Evolutionary conservation across 495 filamentous ascomycete species (phyloP), one percentile per base, ranked within the genome.

Genomic region (Xylaria palmicola): DNA sequence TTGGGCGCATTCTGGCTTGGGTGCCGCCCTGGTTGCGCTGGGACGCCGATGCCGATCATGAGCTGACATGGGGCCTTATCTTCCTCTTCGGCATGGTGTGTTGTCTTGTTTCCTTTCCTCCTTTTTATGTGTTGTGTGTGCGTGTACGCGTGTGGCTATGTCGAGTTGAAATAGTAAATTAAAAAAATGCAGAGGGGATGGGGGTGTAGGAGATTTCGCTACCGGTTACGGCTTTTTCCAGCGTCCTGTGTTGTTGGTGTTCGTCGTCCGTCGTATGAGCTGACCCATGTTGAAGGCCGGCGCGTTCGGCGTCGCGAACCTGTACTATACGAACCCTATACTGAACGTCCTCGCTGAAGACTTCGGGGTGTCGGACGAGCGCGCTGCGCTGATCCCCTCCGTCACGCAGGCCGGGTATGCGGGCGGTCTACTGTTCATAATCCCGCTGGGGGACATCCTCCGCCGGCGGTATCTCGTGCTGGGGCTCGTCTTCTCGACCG

Each of bases 401-500:
- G 74, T 91, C 6, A 88, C 88, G 70, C 91, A 95, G 67, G 89
- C 88, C 4, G 91, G 91, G 4, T 95, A 95, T 74, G 89, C 89
- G 5, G 77, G 75, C 1, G 91, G 91, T 3, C 63, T 95, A 52
- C 73, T 93, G 13, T 83, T 93, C 54, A 72, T 95, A 37, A 92
- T 90, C 72, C 91, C 91, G 0, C 69, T 93, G 15, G 91, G 90
- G 0, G 91, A 95, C 67, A 74, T 93, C 48, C 79, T 95, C 7
- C 78, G 79, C 5, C 77, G 91, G 43, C 77, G 91, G 60, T 82
- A 85, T 1, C 90, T 92, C 64, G 88, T 92, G 36, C 71, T 93
- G 6, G 66, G 72, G 1, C 70, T 93, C 22, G 84, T 91, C 0
- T 77, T 82, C 34, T 77, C 88, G 39, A 91, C 90, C 4, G 84